Conservation (phyloP, 1,284 basidiomycete species). For the Porogramme epimiltina region DNA sequence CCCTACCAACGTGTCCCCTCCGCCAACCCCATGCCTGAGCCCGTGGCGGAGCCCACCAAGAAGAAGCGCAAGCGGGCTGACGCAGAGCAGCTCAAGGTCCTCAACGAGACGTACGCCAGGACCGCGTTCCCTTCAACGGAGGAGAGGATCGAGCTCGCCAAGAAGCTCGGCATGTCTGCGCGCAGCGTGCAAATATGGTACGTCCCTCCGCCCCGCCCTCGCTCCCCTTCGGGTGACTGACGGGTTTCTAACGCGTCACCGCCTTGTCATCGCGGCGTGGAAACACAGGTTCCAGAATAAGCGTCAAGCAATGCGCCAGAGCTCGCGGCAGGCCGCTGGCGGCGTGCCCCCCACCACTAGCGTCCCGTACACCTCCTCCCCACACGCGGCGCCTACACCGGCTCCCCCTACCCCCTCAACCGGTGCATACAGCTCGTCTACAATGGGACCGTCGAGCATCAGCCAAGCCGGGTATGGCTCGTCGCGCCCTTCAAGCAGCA, state of each 20-base stretch:
- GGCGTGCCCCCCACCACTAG: constrained; percentile 43
- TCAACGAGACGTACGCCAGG: constrained; percentile 77
- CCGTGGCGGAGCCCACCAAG: constrained; percentile 66
- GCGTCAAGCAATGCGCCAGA: constrained; percentile 77
- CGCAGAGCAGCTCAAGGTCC: constrained; percentile 72
- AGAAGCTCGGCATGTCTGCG: constrained; percentile 77
- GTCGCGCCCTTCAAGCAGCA: constrained; percentile 18
- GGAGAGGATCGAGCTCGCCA: constrained; percentile 75
- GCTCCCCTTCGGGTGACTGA: constrained; percentile 2
- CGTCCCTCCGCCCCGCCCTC: constrained; percentile 25
- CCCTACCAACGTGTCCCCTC: constrained; percentile 45
- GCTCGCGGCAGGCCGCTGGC: constrained; percentile 60
- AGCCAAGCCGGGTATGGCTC: constrained; percentile 22
- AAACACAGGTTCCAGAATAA: constrained; percentile 83
- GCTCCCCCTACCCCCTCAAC: constrained; percentile 16
- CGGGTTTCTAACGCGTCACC: constrained; percentile 3
- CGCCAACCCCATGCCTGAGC: constrained; percentile 24
- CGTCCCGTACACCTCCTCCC: constrained; percentile 51
- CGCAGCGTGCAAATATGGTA: constrained; percentile 86
- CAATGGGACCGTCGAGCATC: constrained; percentile 18
- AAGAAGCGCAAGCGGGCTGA: constrained; percentile 86
- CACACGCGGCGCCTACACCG: constrained; percentile 30
- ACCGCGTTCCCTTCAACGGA: constrained; percentile 86
- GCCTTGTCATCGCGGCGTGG: constrained; percentile 5
- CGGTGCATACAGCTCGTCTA: constrained; percentile 11